Evolutionary conservation across 1,284 basidiomycete species (phyloP).

Genomic region (Cutaneotrichosporon daszewskae): DNA sequence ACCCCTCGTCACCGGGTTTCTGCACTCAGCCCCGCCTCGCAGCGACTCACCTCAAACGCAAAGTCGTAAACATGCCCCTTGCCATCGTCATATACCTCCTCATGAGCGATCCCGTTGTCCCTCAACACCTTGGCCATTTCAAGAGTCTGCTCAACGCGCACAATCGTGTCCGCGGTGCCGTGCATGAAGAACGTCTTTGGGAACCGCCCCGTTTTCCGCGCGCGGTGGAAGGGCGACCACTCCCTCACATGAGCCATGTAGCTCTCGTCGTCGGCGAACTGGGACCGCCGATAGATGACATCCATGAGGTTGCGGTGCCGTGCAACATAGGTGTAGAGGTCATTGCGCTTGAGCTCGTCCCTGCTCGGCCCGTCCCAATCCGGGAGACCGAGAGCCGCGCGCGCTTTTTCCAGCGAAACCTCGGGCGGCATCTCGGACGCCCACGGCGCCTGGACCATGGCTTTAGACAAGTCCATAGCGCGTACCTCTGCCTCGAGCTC

Average conservation of each 20-base stretch:
- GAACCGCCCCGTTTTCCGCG: slow-evolving; percentile 11
- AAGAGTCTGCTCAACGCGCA: slow-evolving; percentile 19
- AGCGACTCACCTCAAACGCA: slow-evolving; percentile 2
- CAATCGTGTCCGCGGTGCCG: slow-evolving; percentile 19
- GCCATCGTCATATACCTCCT: slow-evolving; percentile 6
- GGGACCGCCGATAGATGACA: slow-evolving; percentile 15
- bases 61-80: slow-evolving; percentile 20
- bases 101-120: slow-evolving; percentile 9
- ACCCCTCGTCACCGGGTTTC: slow-evolving; percentile 21
- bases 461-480: slow-evolving; percentile 1
- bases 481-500: slow-evolving; percentile 1
- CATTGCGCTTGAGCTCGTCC: slow-evolving; percentile 1
- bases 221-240: slow-evolving; percentile 12
- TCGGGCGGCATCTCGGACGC: slow-evolving; percentile 11
- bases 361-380: slow-evolving; percentile 7
- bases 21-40: slow-evolving; percentile 4
- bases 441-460: slow-evolving; percentile 9
- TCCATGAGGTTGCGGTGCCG: slow-evolving; percentile 10
- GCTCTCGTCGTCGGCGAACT: slow-evolving; percentile 7
- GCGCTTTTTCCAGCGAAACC: slow-evolving; percentile 6
- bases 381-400: slow-evolving; percentile 4
- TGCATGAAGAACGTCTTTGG: slow-evolving; percentile 30
- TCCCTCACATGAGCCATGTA: slow-evolving; percentile 9
- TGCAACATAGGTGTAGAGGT: slow-evolving; percentile 12
- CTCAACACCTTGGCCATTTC: slow-evolving; percentile 17